Percentiles rank a stretch among this genome's conserved stretches.
phyloP scores from a whole-genome alignment of 2,329 filamentous ascomycete genomes.

The Monilinia polystroma region DNA sequence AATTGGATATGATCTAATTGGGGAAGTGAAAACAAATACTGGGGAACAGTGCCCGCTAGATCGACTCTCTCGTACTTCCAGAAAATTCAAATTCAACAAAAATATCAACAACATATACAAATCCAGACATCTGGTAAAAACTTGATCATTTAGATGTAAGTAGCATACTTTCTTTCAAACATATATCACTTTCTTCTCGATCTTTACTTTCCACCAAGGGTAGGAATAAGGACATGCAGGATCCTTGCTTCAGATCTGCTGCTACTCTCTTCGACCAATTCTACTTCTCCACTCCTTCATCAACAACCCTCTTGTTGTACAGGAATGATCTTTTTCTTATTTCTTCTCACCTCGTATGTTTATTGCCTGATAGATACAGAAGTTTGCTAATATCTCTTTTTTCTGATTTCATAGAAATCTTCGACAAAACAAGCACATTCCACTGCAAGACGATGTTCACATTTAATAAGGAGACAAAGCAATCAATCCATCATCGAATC shows the following conservation, averaged over 20 bases:
- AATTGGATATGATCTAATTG: no score
- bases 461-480: not conserved
- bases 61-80: no score
- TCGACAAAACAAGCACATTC: no score
- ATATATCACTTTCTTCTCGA: not conserved
- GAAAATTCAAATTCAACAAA: not conserved
- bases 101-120: not conserved
- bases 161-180: not conserved
- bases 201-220: not conserved
- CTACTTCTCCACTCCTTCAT: not conserved
- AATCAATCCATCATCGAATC: not conserved
- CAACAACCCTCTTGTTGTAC: no score
- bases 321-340: not conserved
- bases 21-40: no score
- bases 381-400: not conserved
- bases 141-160: not conserved
- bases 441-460: not conserved
- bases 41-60: no score
- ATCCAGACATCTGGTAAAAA: not conserved
- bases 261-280: not conserved
- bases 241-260: not conserved
- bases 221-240: not conserved
- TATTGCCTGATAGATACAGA: not conserved
- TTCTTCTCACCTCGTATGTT: no score
- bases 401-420: not conserved